Evolutionary conservation across 768 basidiomycete species (phyloP), one percentile per base, ranked within the genome.

Genomic region (Termitomyces heimii): DNA sequence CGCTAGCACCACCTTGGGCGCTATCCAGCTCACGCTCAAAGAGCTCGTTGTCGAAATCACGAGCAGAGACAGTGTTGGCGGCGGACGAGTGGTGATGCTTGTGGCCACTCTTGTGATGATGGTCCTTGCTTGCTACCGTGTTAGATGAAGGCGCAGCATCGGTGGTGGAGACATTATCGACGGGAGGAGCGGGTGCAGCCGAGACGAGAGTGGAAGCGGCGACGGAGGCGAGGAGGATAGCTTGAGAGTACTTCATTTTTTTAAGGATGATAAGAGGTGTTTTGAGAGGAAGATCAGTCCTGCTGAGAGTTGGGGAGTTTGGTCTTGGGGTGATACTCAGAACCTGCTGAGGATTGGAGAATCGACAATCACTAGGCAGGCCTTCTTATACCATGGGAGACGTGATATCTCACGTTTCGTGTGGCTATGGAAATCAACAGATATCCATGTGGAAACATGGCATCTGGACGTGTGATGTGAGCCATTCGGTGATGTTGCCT

Each of bases 241-340:
- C 62, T 60, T 60, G 57, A 39, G 62, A 61, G 55, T 61, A 63
- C 50, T 63, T 63, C 62, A 63, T 60, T 29, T 47, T 58, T 48
- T 2, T 44, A 26, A 56, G 14, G 40, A 55, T 53, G 20, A 54
- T 42, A 49, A 46, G 29, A 58, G 50, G 35, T 48, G 31, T 52
- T 54, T 52, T 53, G 47, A 35, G 31, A 16, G 20, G 29, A 47
- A 34, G 51, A 43, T 57, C 53, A 62, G 58, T 50, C 56, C 56
- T 39, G 59, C 56, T 57, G 60, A 26, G 12, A 47, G 42, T 26
- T 52, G 53, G 49, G 45, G 35, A 47, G 49, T 31, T 39, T 54
- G 50, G 54, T 40, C 22, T 56, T 16, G 20, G 54, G 31, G 52
- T 20, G 56, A 43, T 51, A 24, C 49, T 61, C 60, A 61, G 60